Evolutionary conservation across 345 rosid species (phyloP).

Genomic region (Atalantia buxifolia): DNA sequence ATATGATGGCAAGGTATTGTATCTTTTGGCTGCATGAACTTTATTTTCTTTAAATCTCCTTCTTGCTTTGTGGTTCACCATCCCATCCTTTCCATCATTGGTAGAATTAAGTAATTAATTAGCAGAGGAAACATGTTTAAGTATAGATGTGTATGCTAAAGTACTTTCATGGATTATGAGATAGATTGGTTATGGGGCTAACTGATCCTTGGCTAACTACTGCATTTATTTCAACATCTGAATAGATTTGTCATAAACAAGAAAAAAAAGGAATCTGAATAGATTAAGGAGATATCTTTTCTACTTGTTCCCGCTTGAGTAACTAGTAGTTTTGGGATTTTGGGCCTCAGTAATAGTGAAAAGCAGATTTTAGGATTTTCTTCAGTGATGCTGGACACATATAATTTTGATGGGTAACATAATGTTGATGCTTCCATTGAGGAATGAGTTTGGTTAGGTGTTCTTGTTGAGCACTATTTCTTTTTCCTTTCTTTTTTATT

Average conservation of each 20-base stretch:
- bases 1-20: constrained; percentile 93
- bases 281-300: not conserved
- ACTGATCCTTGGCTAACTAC: not conserved
- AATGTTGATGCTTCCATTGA: not conserved
- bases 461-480: not conserved
- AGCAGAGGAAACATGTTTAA: not conserved
- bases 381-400: not conserved
- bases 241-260: no score
- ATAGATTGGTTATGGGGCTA: not conserved
- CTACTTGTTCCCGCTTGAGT: not conserved
- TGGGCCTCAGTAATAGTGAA: not conserved
- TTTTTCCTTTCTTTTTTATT: not conserved
- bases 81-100: not conserved
- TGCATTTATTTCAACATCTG: not conserved
- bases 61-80: not conserved
- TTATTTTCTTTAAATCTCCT: constrained; percentile 6
- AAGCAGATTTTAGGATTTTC: not conserved
- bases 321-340: not conserved
- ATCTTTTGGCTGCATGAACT: constrained; percentile 14
- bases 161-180: not conserved
- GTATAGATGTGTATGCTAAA: not conserved
- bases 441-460: not conserved
- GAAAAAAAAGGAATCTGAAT: not conserved
- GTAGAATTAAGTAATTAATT: not conserved
- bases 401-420: not conserved